Percentiles rank a stretch among this genome's conserved stretches.
Conservation (phyloP, 352 stramenopile genomes). For the Phytophthora macrochlamydospora region DNA sequence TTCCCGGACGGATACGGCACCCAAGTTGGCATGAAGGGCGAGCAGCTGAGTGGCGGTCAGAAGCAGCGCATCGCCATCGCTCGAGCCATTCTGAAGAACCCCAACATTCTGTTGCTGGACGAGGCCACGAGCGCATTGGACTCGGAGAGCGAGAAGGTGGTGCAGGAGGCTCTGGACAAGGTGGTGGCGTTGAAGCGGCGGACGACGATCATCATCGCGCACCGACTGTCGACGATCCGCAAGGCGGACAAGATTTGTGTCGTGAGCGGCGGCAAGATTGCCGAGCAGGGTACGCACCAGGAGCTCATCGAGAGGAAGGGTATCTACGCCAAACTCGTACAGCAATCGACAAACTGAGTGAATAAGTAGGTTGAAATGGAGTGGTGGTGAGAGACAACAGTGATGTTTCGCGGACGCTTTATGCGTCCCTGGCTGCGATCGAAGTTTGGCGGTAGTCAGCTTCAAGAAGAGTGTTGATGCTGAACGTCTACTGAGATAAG, state of each 20-base stretch:
- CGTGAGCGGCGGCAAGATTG: conserved; percentile 89
- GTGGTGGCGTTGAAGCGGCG: conserved; percentile 49
- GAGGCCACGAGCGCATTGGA: conserved; percentile 59
- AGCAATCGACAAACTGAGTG: conserved; percentile 1
- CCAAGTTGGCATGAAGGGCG: conserved; percentile 91
- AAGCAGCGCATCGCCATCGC: conserved; percentile 33
- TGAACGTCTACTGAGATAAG: conserved; percentile 22
- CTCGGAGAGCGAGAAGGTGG: conserved; percentile 73
- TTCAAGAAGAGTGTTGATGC: no score
- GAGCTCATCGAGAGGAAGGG: conserved; percentile 72
- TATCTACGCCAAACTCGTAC: conserved; percentile 32
- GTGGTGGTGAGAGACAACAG: no score
- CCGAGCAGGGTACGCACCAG: conserved; percentile 91
- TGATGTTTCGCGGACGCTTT: no score
- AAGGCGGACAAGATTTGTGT: conserved; percentile 95
- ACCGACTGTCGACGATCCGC: conserved; percentile 92
- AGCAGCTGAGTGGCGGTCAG: conserved; percentile 68
- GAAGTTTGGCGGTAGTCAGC: no score
- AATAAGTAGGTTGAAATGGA: no score
- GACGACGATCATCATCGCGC: conserved; percentile 93
- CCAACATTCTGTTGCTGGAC: conserved; percentile 25
- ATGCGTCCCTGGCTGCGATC: no score
- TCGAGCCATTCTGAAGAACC: conserved; percentile 65
- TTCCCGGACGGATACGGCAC: conserved; percentile 94
- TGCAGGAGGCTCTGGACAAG: conserved; percentile 77